Base-by-base conservation (phyloP, 2,329 filamentous ascomycete species). In the Colletotrichum sidae region DNA sequence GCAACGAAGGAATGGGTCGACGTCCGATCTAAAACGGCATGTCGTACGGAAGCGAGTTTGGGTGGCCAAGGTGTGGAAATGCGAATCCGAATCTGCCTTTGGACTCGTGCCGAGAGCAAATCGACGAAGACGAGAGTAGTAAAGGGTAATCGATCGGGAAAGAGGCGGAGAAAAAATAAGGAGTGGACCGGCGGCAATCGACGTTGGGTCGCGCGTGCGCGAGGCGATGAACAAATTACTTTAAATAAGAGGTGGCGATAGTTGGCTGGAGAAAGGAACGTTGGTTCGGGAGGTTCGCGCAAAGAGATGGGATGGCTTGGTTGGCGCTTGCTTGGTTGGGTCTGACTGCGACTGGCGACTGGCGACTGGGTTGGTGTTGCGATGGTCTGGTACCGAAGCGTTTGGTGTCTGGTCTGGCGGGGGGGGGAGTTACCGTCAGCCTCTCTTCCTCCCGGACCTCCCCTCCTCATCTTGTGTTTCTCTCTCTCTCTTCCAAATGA, bases 351-450 rank as follows among this genome's bases (percentile, higher is more conserved):
- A 25, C 25, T 25, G 25, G 25, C 4, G 25, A 25, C 25, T 25
- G 25, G 25, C 25, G 25, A 25, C 25, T 34, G 52, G 33, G 38
- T 34, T 51, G 49, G 49, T 51, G 49, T 33, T 51, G 47, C 25
- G 38, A 33, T 47, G 54, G 54, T 47, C 42, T 47, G 41, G 38
- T 25, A 25, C 25, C 25, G 25, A 25, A 25, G 25, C 25, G 25
- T 45, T 65, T 61, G 33, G 46, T 44, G 53, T 46, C 34, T 41
- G 52, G 60, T 47, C 63, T 66, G 47, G 63, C 33, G 42, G 60
- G 45, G 60, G 45, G 60, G 54, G 33, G 17, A 39, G 49, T 49
- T 67, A 39, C 35, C 53, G 64, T 65, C 45, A 67, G 64, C 64
- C 49, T 59, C 44, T 25, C 64, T 51, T 67, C 47, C 33, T 56